Conservation (phyloP, 2,329 filamentous ascomycete genomes). For the Aspergillus sp. region DNA sequence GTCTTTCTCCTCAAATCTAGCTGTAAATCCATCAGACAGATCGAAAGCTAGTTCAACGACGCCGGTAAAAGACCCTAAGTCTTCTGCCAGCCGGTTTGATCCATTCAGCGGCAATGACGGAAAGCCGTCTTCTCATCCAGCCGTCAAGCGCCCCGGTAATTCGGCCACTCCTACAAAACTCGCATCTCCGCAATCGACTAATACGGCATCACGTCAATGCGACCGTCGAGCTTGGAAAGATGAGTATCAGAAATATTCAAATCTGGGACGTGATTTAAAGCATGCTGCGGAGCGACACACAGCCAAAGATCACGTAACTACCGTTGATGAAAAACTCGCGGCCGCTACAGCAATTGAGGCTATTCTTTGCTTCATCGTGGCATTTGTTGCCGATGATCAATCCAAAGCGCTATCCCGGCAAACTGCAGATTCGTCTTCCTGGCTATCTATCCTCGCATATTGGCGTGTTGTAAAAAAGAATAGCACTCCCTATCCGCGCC, state of each 20-base stretch:
- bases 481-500: constrained; percentile 40
- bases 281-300: constrained; percentile 45
- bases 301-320: constrained; percentile 31
- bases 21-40: constrained; percentile 29
- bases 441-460: constrained; percentile 51
- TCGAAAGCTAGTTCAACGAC: constrained; percentile 38
- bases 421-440: constrained; percentile 43
- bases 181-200: constrained; percentile 32
- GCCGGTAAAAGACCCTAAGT: constrained; percentile 46
- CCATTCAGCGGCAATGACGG: constrained; percentile 40
- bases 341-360: constrained; percentile 47
- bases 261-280: constrained; percentile 49
- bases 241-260: constrained; percentile 45
- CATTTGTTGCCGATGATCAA: constrained; percentile 47
- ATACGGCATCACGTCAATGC: constrained; percentile 28
- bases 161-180: constrained; percentile 26
- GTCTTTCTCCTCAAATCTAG: constrained; percentile 35
- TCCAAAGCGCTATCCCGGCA: constrained; percentile 39
- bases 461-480: constrained; percentile 48
- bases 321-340: constrained; percentile 39
- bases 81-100: constrained; percentile 41
- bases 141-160: constrained; percentile 33
- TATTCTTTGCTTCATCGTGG: constrained; percentile 51
- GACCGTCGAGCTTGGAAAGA: constrained; percentile 47
- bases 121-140: constrained; percentile 38